Evolutionary conservation across 495 filamentous ascomycete species (phyloP).

Genomic region (Cryomyces minteri): DNA sequence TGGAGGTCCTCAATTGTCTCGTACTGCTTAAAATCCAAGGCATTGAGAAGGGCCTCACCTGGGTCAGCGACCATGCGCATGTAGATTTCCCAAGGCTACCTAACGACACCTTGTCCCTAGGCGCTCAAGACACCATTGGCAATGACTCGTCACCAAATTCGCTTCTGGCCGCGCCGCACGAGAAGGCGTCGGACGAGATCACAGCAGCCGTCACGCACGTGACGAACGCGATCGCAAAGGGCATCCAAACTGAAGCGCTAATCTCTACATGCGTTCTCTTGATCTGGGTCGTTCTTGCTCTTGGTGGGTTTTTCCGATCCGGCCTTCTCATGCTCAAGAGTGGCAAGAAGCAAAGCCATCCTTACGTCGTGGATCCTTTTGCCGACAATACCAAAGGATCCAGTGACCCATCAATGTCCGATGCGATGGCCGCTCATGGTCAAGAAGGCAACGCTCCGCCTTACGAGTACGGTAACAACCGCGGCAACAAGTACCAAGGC

Average conservation of each 20-base stretch:
- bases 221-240: constrained; percentile 37
- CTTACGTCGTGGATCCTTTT: constrained; percentile 6
- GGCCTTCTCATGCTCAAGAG: constrained; percentile 28
- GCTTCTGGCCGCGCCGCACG: constrained; percentile 57
- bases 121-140: constrained; percentile 44
- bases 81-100: constrained; percentile 61
- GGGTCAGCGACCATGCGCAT: constrained; percentile 72
- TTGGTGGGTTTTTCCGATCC: constrained; percentile 54
- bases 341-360: constrained; percentile 22
- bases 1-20: constrained; percentile 36
- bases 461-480: constrained; percentile 8
- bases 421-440: constrained; percentile 5
- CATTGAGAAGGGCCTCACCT: constrained; percentile 71
- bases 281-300: constrained; percentile 56
- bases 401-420: constrained; percentile 5
- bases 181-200: constrained; percentile 58
- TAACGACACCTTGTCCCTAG: constrained; percentile 68
- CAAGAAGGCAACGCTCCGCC: constrained; percentile 6
- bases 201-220: constrained; percentile 53
- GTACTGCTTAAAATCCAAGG: constrained; percentile 23
- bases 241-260: constrained; percentile 54
- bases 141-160: constrained; percentile 32
- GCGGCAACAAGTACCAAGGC: constrained; percentile 7
- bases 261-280: constrained; percentile 53
- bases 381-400: neutral